phyloP scores from a whole-genome alignment of 208 protist genomes.

The Leptomonas pyrrhocoris region DNA sequence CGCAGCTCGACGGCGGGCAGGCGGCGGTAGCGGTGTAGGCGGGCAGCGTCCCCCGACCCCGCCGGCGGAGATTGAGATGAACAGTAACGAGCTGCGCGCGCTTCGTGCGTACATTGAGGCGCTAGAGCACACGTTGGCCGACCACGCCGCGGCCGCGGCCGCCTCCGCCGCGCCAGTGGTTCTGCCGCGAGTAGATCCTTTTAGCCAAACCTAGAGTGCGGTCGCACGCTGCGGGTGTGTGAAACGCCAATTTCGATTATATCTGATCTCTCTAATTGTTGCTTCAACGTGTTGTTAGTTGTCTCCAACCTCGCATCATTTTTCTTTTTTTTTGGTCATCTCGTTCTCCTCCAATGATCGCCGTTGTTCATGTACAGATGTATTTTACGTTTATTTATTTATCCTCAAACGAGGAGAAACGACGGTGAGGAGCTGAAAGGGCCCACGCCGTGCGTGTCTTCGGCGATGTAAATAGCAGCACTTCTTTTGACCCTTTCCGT shows the following conservation, averaged over 20 bases:
- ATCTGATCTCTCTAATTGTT: neutral
- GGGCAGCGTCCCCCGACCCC: slow-evolving; percentile 39
- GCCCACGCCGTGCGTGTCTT: too few species aligned
- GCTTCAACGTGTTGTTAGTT: neutral
- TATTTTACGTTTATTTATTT: neutral
- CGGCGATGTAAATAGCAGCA: too few species aligned
- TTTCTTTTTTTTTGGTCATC: slow-evolving; percentile 5
- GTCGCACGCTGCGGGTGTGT: neutral
- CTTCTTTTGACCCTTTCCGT: too few species aligned
- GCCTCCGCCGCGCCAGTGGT: neutral
- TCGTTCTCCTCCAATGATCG: too few species aligned
- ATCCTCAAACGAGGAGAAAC: too few species aligned
- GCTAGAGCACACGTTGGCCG: slow-evolving; percentile 64
- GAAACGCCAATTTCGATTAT: too few species aligned
- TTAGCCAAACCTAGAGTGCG: neutral
- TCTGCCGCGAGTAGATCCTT: slow-evolving; percentile 23
- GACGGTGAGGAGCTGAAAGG: too few species aligned
- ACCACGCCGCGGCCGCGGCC: neutral
- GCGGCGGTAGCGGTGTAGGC: neutral
- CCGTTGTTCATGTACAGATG: slow-evolving; percentile 11
- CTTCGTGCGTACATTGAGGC: slow-evolving; percentile 79
- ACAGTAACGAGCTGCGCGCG: slow-evolving; percentile 78
- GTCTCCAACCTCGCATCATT: neutral
- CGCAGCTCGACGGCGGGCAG: slow-evolving; percentile 5
- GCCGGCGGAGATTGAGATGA: slow-evolving; percentile 77